These are phyloP conservation scores for Fraxinus paxiana DNA, from an alignment of 305 asterid species.

Conservation along the genomic window DNA sequence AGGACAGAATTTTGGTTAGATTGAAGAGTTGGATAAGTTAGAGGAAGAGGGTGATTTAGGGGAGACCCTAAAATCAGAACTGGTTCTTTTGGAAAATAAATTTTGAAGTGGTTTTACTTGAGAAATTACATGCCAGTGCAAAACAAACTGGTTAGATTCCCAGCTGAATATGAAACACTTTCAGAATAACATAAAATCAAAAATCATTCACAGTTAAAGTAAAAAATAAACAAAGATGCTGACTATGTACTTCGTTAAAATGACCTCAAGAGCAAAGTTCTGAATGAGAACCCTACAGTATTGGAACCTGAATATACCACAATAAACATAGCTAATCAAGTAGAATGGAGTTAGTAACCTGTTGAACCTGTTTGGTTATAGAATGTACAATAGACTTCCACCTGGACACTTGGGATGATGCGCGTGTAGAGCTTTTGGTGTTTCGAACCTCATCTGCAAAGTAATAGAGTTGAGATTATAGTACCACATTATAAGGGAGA, in stretches of 20 bases:
- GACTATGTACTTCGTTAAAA: conserved; percentile 3
- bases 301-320: conserved; percentile 9
- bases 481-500: conserved; percentile 16
- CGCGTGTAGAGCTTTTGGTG: conserved; percentile 34
- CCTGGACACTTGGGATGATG: conserved; percentile 61
- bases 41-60: background rate
- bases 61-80: background rate
- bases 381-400: conserved; percentile 80
- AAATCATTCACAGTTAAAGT: background rate
- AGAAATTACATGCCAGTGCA: background rate
- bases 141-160: conserved; percentile 3
- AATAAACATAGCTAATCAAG: conserved; percentile 16
- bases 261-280: conserved; percentile 12
- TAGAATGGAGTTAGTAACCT: conserved; percentile 53
- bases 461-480: conserved; percentile 18
- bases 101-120: background rate
- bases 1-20: background rate
- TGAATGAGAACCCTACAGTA: background rate
- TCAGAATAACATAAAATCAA: background rate
- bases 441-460: conserved; percentile 52
- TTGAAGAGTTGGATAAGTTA: background rate
- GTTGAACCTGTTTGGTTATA: conserved; percentile 85
- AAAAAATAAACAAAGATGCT: conserved; percentile 1
- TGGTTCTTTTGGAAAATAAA: background rate
- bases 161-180: background rate